Evolutionary conservation across 176 grass and related monocot genomes (phyloP).

Genomic region (Oryza officinalis): DNA sequence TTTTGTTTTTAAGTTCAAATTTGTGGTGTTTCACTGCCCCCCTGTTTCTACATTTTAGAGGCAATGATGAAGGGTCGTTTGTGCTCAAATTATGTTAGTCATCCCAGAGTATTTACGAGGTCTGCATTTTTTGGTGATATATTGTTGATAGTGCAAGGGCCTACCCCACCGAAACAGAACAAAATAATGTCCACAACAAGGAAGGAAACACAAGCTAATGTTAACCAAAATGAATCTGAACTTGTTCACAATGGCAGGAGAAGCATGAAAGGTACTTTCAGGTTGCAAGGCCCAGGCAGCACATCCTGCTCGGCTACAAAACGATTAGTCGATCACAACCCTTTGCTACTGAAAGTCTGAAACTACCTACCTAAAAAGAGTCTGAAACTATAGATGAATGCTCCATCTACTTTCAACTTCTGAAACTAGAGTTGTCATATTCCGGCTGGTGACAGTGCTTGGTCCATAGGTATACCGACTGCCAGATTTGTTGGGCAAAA

Average conservation of each 20-base stretch:
- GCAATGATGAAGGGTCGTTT: background rate
- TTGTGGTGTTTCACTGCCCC: background rate
- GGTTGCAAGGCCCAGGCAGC: background rate
- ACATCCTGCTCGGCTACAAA: background rate
- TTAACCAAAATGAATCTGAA: background rate
- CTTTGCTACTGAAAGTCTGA: background rate
- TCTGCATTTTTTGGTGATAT: background rate
- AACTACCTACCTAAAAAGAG: background rate
- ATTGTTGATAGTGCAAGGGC: background rate
- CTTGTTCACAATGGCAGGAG: background rate
- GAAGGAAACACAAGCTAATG: background rate
- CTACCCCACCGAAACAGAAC: background rate
- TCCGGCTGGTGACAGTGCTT: too few species aligned
- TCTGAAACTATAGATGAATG: too few species aligned
- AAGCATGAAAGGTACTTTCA: background rate
- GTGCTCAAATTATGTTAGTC: background rate
- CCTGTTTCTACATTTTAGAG: background rate
- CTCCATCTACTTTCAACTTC: too few species aligned
- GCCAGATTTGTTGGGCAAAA: too few species aligned
- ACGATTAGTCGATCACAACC: background rate
- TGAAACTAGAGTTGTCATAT: too few species aligned
- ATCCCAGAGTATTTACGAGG: background rate
- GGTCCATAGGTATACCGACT: too few species aligned
- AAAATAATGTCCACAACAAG: background rate
- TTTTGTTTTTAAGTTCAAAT: background rate